Conservation (phyloP, 2,329 filamentous ascomycete species). For the Metarhizium brunneum region DNA sequence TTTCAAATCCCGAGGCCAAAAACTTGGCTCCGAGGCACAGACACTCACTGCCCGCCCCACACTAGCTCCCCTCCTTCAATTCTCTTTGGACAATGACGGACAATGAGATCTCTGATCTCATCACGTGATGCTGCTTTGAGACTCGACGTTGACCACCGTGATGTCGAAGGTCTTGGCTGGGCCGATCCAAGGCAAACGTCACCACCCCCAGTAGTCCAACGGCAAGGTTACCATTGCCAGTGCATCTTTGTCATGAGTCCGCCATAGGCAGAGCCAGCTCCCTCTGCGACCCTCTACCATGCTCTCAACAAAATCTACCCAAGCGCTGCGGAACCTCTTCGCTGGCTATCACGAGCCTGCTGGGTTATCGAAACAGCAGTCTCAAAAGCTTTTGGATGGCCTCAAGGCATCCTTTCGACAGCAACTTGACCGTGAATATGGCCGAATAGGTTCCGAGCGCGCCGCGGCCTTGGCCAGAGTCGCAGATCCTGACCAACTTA, state of each 20-base stretch:
- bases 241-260: constrained; percentile 4
- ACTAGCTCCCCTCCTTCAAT: too few relatives aligned
- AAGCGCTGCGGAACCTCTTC: constrained; percentile 29
- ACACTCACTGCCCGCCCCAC: too few relatives aligned
- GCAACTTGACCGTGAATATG: constrained; percentile 50
- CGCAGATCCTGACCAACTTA: constrained; percentile 10
- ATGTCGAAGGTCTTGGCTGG: neutral
- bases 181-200: neutral
- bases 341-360: constrained; percentile 41
- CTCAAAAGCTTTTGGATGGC: constrained; percentile 44
- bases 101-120: too few relatives aligned
- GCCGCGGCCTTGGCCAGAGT: constrained; percentile 10
- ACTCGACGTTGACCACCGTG: neutral
- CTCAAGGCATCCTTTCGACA: constrained; percentile 49
- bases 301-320: constrained; percentile 28
- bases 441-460: constrained; percentile 25
- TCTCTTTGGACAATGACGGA: too few relatives aligned
- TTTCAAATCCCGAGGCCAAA: neutral
- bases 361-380: constrained; percentile 39
- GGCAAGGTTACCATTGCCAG: neutral
- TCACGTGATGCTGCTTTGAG: too few relatives aligned
- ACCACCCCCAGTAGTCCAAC: neutral
- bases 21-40: neutral
- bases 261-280: constrained; percentile 6
- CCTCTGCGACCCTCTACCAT: constrained; percentile 13